A percentile compares a stretch with the other conserved stretches of the same genome.
Conservation (phyloP, 2,329 filamentous ascomycete species). For the Chrysoporthe puriensis region DNA sequence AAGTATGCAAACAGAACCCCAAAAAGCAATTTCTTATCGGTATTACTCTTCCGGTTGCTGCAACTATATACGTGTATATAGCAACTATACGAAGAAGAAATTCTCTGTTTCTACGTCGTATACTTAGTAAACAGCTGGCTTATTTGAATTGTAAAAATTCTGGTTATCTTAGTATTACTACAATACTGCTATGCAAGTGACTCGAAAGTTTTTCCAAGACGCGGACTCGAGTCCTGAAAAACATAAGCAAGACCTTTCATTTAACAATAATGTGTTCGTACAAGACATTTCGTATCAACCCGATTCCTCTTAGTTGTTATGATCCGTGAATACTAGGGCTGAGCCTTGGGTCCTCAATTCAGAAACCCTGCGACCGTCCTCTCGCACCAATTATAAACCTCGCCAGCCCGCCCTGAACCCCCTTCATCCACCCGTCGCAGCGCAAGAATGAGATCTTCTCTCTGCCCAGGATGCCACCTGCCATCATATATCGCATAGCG, state of each 20-base stretch:
- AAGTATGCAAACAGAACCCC: neutral
- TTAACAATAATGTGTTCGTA: neutral
- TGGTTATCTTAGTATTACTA: no score
- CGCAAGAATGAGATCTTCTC: constrained; percentile 31
- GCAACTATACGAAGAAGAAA: no score
- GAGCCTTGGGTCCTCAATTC: neutral
- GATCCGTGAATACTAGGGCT: neutral
- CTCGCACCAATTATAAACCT: constrained; percentile 22
- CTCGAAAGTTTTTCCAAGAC: no score
- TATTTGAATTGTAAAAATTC: no score
- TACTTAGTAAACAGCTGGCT: no score
- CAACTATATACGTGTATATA: no score
- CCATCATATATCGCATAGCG: constrained; percentile 33
- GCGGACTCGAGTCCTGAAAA: no score
- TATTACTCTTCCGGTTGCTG: neutral
- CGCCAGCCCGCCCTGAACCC: constrained; percentile 30
- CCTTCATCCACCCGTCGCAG: constrained; percentile 28
- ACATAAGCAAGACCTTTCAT: no score
- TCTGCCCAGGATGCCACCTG: constrained; percentile 34
- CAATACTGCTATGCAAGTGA: no score
- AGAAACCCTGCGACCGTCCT: neutral
- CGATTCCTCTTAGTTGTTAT: neutral
- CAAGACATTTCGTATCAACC: neutral
- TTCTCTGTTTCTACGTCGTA: no score
- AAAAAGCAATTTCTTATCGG: no score